A percentile compares a stretch with the other conserved stretches of the same genome.
These are phyloP conservation scores for Cyberlindnera misumaiensis DNA, from an alignment of 805 yeast genomes.

Conservation along the genomic window DNA sequence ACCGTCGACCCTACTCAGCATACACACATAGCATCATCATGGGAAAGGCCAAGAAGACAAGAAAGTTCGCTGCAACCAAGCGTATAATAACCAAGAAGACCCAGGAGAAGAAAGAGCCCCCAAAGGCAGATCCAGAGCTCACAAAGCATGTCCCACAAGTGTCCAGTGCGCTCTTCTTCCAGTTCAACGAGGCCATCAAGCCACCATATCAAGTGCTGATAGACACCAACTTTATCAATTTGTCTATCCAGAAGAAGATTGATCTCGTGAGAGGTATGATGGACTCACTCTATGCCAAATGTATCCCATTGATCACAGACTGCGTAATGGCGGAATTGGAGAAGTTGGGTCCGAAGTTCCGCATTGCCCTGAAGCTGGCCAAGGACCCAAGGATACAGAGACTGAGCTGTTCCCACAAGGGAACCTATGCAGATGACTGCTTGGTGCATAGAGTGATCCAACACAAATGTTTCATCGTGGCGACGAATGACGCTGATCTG, in stretches of 20 bases:
- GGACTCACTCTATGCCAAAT: constrained; percentile 91
- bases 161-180: constrained; percentile 91
- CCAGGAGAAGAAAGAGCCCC: constrained; percentile 36
- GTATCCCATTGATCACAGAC: constrained; percentile 93
- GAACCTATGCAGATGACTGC: constrained; percentile 98
- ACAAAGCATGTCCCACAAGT: constrained; percentile 83
- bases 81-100: constrained; percentile 73
- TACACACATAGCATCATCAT: constrained; percentile 29
- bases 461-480: constrained; percentile 95
- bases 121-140: constrained; percentile 61
- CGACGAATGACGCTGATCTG: constrained; percentile 95
- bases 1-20: too few species aligned
- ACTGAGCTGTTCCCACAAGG: constrained; percentile 84
- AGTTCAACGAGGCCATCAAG: constrained; percentile 85
- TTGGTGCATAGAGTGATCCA: constrained; percentile 87
- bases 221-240: constrained; percentile 95
- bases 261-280: constrained; percentile 95
- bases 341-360: constrained; percentile 87
- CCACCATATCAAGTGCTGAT: constrained; percentile 97
- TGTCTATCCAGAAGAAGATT: constrained; percentile 91
- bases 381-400: constrained; percentile 89
- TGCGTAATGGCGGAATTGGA: constrained; percentile 98
- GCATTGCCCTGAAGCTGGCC: constrained; percentile 89
- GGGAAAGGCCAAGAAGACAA: constrained; percentile 96
- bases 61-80: constrained; percentile 93